Evolutionary conservation across 208 protist species (phyloP), one percentile per base, ranked within the genome.

Genomic region (Trypanosoma mega): DNA sequence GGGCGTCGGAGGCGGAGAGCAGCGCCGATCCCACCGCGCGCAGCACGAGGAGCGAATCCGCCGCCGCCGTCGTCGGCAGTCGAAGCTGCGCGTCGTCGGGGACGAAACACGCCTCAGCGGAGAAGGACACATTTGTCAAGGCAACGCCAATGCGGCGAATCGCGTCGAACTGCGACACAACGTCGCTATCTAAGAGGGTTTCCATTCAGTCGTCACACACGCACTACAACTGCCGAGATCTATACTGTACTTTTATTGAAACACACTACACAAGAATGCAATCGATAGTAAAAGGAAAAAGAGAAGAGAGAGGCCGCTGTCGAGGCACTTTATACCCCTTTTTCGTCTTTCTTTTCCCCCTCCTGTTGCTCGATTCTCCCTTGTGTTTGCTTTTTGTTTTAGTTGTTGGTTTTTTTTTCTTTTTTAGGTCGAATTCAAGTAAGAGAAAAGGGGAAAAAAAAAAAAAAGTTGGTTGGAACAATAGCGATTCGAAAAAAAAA

Each of bases 21-120:
- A 94, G 68, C 2, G 51, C n/a, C 11, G 24, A 1, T 48, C 87
- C 87, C 2, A 90, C 57, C 21, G 71, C 44, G 18, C 29, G 29
- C 26, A 92, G 60, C 29, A 57, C 26, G 9, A 20, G 9, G 1
- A 78, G 46, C 11, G 55, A 74, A 12, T 68, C 60, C 3, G 30
- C 30, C 53, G 51, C 2, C 50, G 60, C 41, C 36, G 21, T 14
- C 6, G 52, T 30, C 18, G 70, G 33, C 14, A 63, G 45, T 9
- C 27, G 5, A 41, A 41, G 11, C 7, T 5, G 11, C 34, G 34
- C 34, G 34, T 39, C 8, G 34, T 39, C 12, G 34, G 12, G 12
- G 34, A 12, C 34, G 8, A 12, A 6, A 12, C 12, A 6, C 12
- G 34, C 8, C 12, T 6, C 12, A 12, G 34, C 34, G 34, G n/a